Evolutionary conservation across 345 rosid genomes (phyloP).

Genomic region (Pistacia integerrima): DNA sequence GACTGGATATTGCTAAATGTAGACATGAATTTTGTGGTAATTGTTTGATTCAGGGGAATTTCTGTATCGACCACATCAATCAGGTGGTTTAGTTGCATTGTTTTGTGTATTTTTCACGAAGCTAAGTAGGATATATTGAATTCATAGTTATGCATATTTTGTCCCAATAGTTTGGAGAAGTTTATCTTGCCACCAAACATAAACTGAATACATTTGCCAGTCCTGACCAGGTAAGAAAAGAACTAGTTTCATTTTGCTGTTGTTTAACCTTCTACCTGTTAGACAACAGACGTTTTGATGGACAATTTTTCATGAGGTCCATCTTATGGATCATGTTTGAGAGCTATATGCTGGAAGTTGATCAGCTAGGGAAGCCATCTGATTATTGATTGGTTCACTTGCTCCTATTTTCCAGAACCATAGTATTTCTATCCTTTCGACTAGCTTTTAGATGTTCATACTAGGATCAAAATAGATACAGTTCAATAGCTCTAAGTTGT

Average conservation of each 20-base stretch:
- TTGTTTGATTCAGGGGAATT: neutral
- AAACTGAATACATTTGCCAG: neutral
- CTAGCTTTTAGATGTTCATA: neutral
- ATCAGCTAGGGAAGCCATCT: neutral
- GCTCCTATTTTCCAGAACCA: neutral
- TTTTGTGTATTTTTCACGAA: neutral
- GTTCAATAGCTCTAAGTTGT: neutral
- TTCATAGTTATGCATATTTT: neutral
- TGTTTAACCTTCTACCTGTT: neutral
- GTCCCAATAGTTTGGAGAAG: neutral
- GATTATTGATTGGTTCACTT: neutral
- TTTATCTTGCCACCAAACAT: neutral
- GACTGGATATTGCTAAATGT: neutral
- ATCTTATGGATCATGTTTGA: neutral
- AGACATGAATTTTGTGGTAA: no score
- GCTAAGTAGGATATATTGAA: neutral
- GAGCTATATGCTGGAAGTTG: constrained; percentile 9
- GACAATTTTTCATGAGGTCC: neutral
- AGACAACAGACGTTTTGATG: neutral
- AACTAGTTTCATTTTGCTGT: neutral
- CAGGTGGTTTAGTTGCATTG: neutral
- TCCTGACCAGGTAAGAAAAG: neutral
- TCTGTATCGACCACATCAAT: no score
- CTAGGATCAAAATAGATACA: neutral
- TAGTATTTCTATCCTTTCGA: neutral